Evolutionary conservation across 345 rosid species (phyloP).

Genomic region (Populus alba): DNA sequence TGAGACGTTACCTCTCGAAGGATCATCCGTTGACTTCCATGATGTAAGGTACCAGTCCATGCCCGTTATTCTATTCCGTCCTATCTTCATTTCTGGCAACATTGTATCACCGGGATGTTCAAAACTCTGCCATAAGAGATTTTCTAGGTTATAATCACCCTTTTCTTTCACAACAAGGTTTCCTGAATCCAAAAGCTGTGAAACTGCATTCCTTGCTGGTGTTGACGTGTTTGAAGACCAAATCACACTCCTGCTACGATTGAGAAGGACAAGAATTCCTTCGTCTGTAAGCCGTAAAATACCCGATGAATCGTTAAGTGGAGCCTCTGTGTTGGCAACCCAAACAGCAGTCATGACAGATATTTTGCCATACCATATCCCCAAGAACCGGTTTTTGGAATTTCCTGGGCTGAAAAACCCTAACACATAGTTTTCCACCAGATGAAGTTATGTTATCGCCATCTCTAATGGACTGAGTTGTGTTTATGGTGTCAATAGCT

Average conservation of each 20-base stretch:
- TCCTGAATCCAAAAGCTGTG: too few relatives aligned
- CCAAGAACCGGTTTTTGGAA: slow-evolving; percentile 1
- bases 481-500: slow-evolving; percentile 1
- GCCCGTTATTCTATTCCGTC: neutral
- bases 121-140: too few relatives aligned
- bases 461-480: neutral
- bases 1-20: slow-evolving; percentile 33
- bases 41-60: slow-evolving; percentile 20
- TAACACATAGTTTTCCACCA: neutral
- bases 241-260: neutral
- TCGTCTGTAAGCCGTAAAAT: neutral
- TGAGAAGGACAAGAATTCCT: neutral
- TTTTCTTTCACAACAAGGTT: too few relatives aligned
- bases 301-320: neutral
- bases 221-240: neutral
- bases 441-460: neutral
- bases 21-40: slow-evolving; percentile 37
- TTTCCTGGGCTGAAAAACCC: slow-evolving; percentile 7
- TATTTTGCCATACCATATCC: neutral
- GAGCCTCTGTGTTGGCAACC: slow-evolving; percentile 2
- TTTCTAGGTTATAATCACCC: too few relatives aligned
- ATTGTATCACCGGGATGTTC: neutral
- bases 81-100: neutral
- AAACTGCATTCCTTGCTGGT: neutral
- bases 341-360: neutral